A percentile compares a stretch with the other conserved stretches of the same genome.
These are phyloP conservation scores for Phytophthora idaei DNA, from an alignment of 352 stramenopile genomes.

Conservation along the genomic window DNA sequence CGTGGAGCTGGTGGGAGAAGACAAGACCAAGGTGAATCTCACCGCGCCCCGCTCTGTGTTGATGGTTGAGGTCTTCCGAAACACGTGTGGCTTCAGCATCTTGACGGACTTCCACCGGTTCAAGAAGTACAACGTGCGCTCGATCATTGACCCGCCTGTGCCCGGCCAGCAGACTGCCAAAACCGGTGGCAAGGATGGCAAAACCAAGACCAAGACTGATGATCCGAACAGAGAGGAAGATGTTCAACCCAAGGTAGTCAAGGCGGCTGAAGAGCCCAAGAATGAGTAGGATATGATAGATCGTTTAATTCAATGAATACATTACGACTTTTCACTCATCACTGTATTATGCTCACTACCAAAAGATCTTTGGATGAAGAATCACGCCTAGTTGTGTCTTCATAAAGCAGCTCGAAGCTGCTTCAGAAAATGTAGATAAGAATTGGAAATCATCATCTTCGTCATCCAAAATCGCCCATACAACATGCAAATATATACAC, in stretches of 20 bases:
- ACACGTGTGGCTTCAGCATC: constrained; percentile 74
- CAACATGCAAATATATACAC: constrained; percentile 12
- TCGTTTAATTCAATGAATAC: constrained; percentile 9
- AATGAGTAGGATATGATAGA: constrained; percentile 14
- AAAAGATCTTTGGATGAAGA: constrained; percentile 27
- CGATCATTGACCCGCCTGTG: constrained; percentile 66
- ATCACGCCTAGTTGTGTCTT: constrained; percentile 34
- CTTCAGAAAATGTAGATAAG: constrained; percentile 79
- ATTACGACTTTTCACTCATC: constrained; percentile 17
- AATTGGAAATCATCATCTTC: constrained; percentile 74
- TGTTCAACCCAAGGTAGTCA: too few species aligned
- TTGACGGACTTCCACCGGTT: constrained; percentile 77
- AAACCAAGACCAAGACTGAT: constrained; percentile 15
- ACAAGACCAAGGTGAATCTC: constrained; percentile 80
- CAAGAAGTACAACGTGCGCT: constrained; percentile 83
- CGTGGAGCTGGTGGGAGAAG: constrained; percentile 52
- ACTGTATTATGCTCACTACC: neutral
- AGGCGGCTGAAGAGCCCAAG: too few species aligned
- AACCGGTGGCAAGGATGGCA: constrained; percentile 27
- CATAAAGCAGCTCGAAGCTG: constrained; percentile 27
- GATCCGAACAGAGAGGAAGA: neutral
- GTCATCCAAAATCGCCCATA: constrained; percentile 19
- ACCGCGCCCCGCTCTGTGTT: constrained; percentile 64
- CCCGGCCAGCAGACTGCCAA: constrained; percentile 39
- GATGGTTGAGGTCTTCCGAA: constrained; percentile 79